These are phyloP conservation scores for Kodamaea alishanica DNA, from an alignment of 1,139 yeast genomes.

Conservation along the genomic window DNA sequence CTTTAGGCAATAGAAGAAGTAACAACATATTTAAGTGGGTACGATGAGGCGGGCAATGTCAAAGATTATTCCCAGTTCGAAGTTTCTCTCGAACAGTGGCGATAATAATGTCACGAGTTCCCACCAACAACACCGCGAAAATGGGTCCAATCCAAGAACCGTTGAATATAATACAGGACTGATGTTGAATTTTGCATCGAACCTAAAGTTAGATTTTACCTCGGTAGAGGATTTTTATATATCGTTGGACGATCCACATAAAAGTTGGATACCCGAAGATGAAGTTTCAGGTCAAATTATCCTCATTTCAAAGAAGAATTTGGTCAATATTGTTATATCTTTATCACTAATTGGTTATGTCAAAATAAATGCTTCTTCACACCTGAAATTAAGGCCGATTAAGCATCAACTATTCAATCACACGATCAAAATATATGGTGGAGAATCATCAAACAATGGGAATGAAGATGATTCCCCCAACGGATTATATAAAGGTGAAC, in stretches of 20 bases:
- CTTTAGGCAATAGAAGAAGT: no score
- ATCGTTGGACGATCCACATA: conserved; percentile 68
- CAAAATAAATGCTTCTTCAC: conserved; percentile 50
- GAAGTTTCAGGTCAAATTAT: conserved; percentile 63
- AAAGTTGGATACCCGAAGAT: conserved; percentile 64
- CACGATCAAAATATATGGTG: conserved; percentile 66
- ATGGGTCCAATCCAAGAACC: no score
- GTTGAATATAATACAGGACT: neutral
- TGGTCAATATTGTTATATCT: conserved; percentile 51
- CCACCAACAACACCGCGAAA: no score
- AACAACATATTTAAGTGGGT: neutral
- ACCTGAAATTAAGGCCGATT: conserved; percentile 49
- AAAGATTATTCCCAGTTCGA: conserved; percentile 32
- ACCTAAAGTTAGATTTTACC: conserved; percentile 40
- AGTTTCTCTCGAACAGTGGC: conserved; percentile 5
- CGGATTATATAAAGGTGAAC: conserved; percentile 76
- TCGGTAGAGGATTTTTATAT: conserved; percentile 64
- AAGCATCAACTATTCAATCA: conserved; percentile 60
- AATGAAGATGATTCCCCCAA: conserved; percentile 21
- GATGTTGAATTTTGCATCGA: conserved; percentile 7
- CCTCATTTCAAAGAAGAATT: conserved; percentile 51
- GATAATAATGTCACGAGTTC: neutral
- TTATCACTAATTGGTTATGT: conserved; percentile 55
- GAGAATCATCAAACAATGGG: neutral
- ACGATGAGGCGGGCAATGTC: conserved; percentile 45